A percentile compares a stretch with the other conserved stretches of the same genome.
Evolutionary conservation across 2,329 filamentous ascomycete genomes (phyloP).

Genomic region (Anthostomella pinea): DNA sequence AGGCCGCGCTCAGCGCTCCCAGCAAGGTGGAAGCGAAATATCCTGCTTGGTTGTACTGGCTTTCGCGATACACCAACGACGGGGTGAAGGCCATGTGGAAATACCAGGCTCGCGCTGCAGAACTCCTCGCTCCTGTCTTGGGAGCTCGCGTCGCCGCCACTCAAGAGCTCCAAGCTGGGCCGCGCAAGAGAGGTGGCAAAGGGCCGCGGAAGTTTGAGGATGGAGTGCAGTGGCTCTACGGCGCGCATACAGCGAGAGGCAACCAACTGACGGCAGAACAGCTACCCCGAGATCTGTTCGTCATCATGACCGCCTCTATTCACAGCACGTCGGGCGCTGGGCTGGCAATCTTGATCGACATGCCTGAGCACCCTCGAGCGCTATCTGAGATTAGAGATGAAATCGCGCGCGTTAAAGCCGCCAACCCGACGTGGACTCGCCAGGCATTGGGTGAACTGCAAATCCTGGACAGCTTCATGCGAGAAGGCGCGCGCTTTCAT

Average conservation of each 20-base stretch:
- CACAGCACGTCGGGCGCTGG: slow-evolving; percentile 4
- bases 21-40: slow-evolving; percentile 5
- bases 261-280: too few species aligned
- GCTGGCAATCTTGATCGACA: slow-evolving; percentile 12
- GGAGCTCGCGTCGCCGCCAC: slow-evolving; percentile 4
- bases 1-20: slow-evolving; percentile 6
- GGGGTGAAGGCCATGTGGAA: slow-evolving; percentile 4
- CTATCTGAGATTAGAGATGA: slow-evolving; percentile 11
- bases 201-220: slow-evolving; percentile 7
- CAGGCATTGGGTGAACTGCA: slow-evolving; percentile 3
- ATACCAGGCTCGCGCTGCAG: slow-evolving; percentile 1
- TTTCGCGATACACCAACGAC: slow-evolving; percentile 5
- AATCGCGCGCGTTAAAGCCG: slow-evolving; percentile 4
- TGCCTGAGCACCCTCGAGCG: slow-evolving; percentile 10
- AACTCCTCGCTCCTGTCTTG: slow-evolving; percentile 4
- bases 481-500: not conserved
- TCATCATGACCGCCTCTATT: slow-evolving; percentile 8
- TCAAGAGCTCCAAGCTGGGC: not conserved
- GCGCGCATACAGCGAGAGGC: slow-evolving; percentile 5
- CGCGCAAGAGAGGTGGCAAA: not conserved
- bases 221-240: slow-evolving; percentile 9
- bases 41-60: slow-evolving; percentile 8
- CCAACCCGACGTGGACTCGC: slow-evolving; percentile 6
- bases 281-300: slow-evolving; percentile 5
- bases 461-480: slow-evolving; percentile 5